Conservation (phyloP, 2,329 filamentous ascomycete genomes). For the Scolecobasidium constrictum region DNA sequence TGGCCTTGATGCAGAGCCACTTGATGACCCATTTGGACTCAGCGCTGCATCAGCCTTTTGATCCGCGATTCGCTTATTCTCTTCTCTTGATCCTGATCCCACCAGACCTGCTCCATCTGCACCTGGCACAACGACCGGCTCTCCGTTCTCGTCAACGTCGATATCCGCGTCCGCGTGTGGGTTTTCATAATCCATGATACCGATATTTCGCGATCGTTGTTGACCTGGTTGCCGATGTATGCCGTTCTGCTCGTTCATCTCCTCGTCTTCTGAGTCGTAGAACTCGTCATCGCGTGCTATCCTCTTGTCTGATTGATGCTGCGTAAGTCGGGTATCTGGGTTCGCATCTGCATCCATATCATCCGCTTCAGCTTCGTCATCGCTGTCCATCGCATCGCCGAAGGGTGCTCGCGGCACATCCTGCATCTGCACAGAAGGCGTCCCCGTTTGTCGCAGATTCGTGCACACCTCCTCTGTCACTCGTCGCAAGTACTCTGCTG, state of each 20-base stretch:
- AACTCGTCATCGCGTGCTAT: slow-evolving; percentile 69
- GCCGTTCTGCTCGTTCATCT: slow-evolving; percentile 63
- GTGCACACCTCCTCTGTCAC: slow-evolving; percentile 56
- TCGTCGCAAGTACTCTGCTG: slow-evolving; percentile 56
- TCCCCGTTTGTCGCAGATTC: slow-evolving; percentile 53
- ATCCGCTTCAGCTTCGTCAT: slow-evolving; percentile 51
- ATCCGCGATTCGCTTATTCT: slow-evolving; percentile 6
- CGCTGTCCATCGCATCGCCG: slow-evolving; percentile 49
- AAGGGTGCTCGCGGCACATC: slow-evolving; percentile 49
- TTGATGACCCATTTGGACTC: slow-evolving; percentile 4
- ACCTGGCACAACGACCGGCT: slow-evolving; percentile 5
- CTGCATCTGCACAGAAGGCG: slow-evolving; percentile 53
- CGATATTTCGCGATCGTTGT: slow-evolving; percentile 37
- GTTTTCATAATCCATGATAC: slow-evolving; percentile 50
- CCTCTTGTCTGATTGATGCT: slow-evolving; percentile 72
- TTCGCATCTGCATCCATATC: slow-evolving; percentile 77
- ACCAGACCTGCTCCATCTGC: neutral
- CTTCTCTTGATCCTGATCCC: slow-evolving; percentile 6
- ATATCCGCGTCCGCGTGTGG: slow-evolving; percentile 39
- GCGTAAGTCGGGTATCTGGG: slow-evolving; percentile 70
- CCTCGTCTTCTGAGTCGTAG: slow-evolving; percentile 79
- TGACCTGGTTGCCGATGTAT: slow-evolving; percentile 45
- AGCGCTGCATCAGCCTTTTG: slow-evolving; percentile 7
- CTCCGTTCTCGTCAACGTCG: slow-evolving; percentile 19
- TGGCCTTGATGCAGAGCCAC: neutral